Evolutionary conservation across 768 basidiomycete species (phyloP), one percentile per base, ranked within the genome.

Genomic region (Udeniomyces megalosporus): DNA sequence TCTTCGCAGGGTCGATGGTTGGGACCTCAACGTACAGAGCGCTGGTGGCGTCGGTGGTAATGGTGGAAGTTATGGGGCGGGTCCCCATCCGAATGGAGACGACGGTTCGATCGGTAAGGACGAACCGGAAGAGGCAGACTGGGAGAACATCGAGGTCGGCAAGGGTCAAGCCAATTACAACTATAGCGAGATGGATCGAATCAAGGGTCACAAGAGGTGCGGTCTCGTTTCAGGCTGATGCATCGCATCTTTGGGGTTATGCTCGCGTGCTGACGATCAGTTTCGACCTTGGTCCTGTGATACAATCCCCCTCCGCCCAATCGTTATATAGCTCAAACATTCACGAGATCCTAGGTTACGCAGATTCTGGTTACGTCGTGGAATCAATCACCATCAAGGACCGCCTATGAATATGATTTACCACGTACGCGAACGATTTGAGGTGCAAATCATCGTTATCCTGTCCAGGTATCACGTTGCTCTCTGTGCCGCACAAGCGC

Each of bases 161-260:
- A 81, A 93, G 44, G 95, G 95, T 1, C 76, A 96, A 57, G 89
- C 90, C 15, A 95, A 92, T 75, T 99, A 95, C 72, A 96, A 96
- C 70, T 92, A 86, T 51, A 84, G 82, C 46, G 92, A 97, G 74
- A 91, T 97, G 65, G 77, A 80, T 58, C 80, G 82, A 62, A 84
- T 96, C 54, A 91, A 86, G 71, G 91, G 95, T 0, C 70, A 88
- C 68, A 88, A 91, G 73, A 96, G 92, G 92, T 91, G 68, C 31
- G 80, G 74, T n/a, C n/a, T n/a, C 48, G 49, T 24, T 46, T 52
- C 55, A 4, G 3, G 29, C 35, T 42, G 32, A 3, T 48, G 59
- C 64, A 67, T 58, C 68, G 34, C 61, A 56, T 31, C 34, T 61
- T 15, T 11, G 0, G 51, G 55, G 65, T n/a, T n/a, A n/a, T n/a